A percentile compares a stretch with the other conserved stretches of the same genome.
These are phyloP conservation scores for Myxozyma geophila DNA, from an alignment of 805 yeast species.

Conservation along the genomic window DNA sequence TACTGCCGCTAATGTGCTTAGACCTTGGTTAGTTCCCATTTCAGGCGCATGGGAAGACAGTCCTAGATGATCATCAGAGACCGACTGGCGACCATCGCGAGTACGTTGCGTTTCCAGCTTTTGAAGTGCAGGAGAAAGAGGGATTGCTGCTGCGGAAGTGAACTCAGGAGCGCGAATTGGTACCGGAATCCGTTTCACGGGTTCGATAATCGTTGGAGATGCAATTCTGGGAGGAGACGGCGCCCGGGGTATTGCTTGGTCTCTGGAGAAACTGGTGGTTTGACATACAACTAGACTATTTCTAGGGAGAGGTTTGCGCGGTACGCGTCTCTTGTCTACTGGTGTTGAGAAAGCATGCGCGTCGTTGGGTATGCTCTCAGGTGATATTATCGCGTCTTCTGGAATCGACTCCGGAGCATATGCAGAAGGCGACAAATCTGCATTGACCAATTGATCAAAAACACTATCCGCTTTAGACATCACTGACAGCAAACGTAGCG, in stretches of 20 bases:
- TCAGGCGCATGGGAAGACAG: constrained; percentile 3
- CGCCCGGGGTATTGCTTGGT: no score
- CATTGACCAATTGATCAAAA: neutral
- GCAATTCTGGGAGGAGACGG: no score
- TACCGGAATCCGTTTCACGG: neutral
- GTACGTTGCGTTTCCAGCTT: neutral
- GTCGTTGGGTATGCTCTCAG: neutral
- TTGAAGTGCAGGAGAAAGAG: neutral
- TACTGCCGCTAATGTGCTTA: neutral
- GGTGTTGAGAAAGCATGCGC: neutral
- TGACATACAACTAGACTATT: neutral
- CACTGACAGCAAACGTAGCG: no score
- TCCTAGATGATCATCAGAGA: neutral
- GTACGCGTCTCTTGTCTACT: neutral
- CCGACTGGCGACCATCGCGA: no score
- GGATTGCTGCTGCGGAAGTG: neutral
- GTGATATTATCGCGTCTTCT: no score
- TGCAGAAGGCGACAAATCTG: neutral
- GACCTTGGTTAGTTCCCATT: neutral
- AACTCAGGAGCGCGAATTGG: neutral
- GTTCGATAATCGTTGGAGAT: neutral
- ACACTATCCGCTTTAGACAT: neutral
- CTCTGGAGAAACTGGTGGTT: neutral
- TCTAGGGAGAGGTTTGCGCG: constrained; percentile 7
- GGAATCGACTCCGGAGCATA: neutral